Percentiles rank a stretch among this genome's conserved stretches.
phyloP scores from a whole-genome alignment of 2,329 filamentous ascomycete species.

The Aspergillus aculeatus region DNA sequence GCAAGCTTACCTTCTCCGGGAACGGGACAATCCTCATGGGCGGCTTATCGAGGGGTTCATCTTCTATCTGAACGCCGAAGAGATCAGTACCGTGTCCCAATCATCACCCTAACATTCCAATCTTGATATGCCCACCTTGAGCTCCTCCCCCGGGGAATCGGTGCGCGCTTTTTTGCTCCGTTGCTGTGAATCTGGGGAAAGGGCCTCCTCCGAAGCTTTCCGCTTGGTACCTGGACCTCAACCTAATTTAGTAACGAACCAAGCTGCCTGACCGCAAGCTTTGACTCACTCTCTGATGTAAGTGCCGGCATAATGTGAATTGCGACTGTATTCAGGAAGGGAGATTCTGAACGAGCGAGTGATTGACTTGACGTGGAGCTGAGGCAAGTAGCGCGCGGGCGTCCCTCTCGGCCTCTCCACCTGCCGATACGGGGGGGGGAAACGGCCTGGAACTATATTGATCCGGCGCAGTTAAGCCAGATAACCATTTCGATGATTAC shows the following conservation, averaged over 20 bases:
- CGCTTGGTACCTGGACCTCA: constrained; percentile 41
- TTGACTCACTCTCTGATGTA: constrained; percentile 34
- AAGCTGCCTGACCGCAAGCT: not conserved
- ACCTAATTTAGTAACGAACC: constrained; percentile 10
- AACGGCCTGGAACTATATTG: constrained; percentile 23
- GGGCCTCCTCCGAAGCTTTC: constrained; percentile 51
- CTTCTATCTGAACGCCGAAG: constrained; percentile 34
- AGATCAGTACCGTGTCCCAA: not conserved
- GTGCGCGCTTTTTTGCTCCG: constrained; percentile 51
- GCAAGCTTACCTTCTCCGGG: constrained; percentile 70
- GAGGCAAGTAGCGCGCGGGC: constrained; percentile 6
- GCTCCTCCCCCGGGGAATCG: constrained; percentile 43
- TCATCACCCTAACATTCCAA: not conserved
- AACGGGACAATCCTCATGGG: constrained; percentile 70
- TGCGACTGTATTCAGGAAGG: not conserved
- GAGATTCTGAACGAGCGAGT: not conserved
- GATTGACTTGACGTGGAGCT: not conserved
- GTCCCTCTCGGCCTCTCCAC: constrained; percentile 15
- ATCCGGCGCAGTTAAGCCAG: constrained; percentile 25
- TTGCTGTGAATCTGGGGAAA: constrained; percentile 43
- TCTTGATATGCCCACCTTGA: constrained; percentile 26
- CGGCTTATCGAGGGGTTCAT: constrained; percentile 48
- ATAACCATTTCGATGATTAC: constrained; percentile 15
- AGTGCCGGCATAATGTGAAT: constrained; percentile 26
- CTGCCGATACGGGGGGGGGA: constrained; percentile 16